These are phyloP conservation scores for Capsicum rhomboideum DNA, from an alignment of 257 asterid genomes.

Conservation along the genomic window DNA sequence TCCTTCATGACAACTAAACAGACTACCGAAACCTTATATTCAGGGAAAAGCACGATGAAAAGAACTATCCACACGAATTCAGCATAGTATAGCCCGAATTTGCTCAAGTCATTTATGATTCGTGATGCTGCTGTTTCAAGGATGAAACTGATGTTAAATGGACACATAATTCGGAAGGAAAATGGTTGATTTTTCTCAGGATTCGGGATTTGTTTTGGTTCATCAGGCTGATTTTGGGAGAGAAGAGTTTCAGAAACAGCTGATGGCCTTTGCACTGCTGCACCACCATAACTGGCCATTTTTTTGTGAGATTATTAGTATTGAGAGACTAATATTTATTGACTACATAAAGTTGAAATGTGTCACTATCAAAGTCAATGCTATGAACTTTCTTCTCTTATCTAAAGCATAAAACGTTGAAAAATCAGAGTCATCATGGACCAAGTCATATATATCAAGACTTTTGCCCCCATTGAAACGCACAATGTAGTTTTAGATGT, in stretches of 20 bases:
- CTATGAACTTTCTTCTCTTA: background rate
- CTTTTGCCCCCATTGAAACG: background rate
- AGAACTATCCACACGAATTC: conserved; percentile 55
- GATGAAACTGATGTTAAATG: conserved; percentile 50
- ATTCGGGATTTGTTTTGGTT: conserved; percentile 6
- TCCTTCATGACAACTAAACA: conserved; percentile 43
- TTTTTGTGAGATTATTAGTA: background rate
- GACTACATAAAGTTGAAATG: background rate
- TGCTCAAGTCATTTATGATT: conserved; percentile 29
- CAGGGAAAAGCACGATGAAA: conserved; percentile 47
- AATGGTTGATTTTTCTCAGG: conserved; percentile 1
- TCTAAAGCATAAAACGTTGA: background rate
- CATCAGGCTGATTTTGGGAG: background rate
- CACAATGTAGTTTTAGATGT: background rate
- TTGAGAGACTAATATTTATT: background rate
- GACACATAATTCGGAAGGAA: conserved; percentile 28
- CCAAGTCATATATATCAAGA: background rate
- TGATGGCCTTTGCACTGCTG: conserved; percentile 43
- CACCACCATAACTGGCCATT: conserved; percentile 36
- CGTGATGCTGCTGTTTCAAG: conserved; percentile 53
- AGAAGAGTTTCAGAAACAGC: conserved; percentile 12
- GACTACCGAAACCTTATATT: conserved; percentile 50
- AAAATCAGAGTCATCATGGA: background rate
- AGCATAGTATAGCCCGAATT: conserved; percentile 30
- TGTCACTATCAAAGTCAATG: background rate